These are phyloP conservation scores for Microsporum ferrugineum DNA, from an alignment of 2,329 filamentous ascomycete genomes.

Conservation along the genomic window DNA sequence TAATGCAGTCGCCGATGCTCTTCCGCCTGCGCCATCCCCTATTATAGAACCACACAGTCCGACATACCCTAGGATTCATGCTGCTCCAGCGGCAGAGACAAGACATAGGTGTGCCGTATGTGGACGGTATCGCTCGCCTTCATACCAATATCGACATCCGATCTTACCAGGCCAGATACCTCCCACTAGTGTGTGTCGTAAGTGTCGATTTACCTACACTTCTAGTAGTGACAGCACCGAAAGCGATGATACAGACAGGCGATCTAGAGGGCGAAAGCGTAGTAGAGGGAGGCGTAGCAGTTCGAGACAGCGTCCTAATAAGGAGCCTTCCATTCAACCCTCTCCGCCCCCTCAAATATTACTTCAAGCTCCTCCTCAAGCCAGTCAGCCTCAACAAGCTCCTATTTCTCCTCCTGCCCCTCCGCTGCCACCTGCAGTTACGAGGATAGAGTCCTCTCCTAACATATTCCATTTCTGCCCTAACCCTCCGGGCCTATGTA, in stretches of 20 bases:
- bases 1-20: background rate
- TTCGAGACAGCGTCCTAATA: background rate
- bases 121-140: conserved; percentile 11
- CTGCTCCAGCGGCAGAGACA: conserved; percentile 2
- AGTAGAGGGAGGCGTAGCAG: background rate
- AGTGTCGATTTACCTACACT: conserved; percentile 6
- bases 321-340: background rate
- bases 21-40: background rate
- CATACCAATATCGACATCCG: conserved; percentile 10
- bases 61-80: background rate
- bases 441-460: background rate
- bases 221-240: conserved; percentile 9
- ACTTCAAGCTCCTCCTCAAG: background rate
- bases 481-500: background rate
- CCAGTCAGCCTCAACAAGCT: background rate
- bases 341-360: background rate
- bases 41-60: background rate
- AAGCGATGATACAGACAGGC: background rate
- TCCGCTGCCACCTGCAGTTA: background rate
- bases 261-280: background rate
- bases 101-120: conserved; percentile 10
- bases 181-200: conserved; percentile 7
- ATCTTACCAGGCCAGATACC: conserved; percentile 2
- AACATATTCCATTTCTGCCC: background rate
- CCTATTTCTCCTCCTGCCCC: background rate